Evolutionary conservation across 1,284 basidiomycete genomes (phyloP).

Genomic region (Heterobasidion parviporum): DNA sequence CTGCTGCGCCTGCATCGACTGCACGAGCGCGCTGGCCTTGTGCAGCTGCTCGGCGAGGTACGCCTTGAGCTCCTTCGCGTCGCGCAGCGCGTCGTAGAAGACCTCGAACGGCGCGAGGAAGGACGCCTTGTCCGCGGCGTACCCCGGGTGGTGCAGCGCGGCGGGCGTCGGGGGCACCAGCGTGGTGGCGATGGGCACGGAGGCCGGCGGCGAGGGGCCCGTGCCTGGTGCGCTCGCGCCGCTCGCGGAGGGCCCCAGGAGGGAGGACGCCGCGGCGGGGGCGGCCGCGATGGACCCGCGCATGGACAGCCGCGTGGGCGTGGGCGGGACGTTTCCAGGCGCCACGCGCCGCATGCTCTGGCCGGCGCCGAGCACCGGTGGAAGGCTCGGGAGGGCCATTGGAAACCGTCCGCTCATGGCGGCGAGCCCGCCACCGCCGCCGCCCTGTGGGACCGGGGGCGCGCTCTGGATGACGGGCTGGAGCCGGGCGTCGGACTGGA

Average conservation of each 20-base stretch:
- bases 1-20: slow-evolving; percentile 42
- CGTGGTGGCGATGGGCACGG: slow-evolving; percentile 52
- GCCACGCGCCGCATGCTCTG: slow-evolving; percentile 37
- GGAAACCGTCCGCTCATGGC: slow-evolving; percentile 22
- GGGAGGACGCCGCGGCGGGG: background rate
- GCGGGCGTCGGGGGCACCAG: slow-evolving; percentile 62
- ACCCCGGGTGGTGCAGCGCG: slow-evolving; percentile 48
- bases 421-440: slow-evolving; percentile 28
- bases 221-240: background rate
- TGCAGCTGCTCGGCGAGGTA: slow-evolving; percentile 69
- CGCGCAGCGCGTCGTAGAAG: slow-evolving; percentile 72
- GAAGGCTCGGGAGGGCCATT: slow-evolving; percentile 61
- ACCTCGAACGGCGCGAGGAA: slow-evolving; percentile 71
- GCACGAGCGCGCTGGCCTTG: slow-evolving; percentile 45
- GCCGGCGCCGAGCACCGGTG: slow-evolving; percentile 36
- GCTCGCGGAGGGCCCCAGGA: background rate
- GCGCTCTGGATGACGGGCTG: slow-evolving; percentile 67
- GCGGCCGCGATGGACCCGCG: slow-evolving; percentile 18
- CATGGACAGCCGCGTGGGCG: slow-evolving; percentile 57
- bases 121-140: slow-evolving; percentile 55
- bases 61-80: slow-evolving; percentile 61
- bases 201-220: slow-evolving; percentile 21
- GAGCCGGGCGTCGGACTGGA: slow-evolving; percentile 41
- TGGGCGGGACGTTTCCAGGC: slow-evolving; percentile 56
- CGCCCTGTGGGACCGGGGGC: slow-evolving; percentile 46